Conservation (phyloP, 2,329 filamentous ascomycete genomes). For the Gyromitra esculenta region DNA sequence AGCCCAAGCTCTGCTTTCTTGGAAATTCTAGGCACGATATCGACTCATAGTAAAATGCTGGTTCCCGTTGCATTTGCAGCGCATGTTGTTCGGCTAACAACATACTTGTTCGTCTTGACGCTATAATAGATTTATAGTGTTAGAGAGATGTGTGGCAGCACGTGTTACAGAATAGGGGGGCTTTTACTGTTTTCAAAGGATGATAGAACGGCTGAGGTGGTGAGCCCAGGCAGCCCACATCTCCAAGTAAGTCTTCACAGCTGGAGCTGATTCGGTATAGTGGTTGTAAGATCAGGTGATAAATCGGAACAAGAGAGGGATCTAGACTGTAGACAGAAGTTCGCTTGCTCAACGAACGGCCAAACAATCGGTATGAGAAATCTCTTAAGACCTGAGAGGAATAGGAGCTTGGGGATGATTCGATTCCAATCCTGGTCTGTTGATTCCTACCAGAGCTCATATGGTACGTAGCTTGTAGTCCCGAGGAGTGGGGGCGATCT, state of each 20-base stretch:
- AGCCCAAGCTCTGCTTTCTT: background rate
- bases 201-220: background rate
- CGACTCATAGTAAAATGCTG: background rate
- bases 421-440: background rate
- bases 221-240: background rate
- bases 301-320: background rate
- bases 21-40: background rate
- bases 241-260: background rate
- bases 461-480: background rate
- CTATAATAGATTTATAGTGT: background rate
- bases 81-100: background rate
- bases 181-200: background rate
- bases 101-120: background rate
- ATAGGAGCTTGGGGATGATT: background rate
- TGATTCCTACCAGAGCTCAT: background rate
- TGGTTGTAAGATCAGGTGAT: background rate
- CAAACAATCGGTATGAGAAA: background rate
- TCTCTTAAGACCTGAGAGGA: background rate
- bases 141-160: background rate
- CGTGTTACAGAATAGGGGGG: background rate
- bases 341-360: background rate
- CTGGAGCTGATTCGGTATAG: background rate
- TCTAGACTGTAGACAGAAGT: background rate
- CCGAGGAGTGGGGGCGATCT: background rate
- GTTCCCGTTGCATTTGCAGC: background rate